A percentile compares a stretch with the other conserved stretches of the same genome.
phyloP scores from a whole-genome alignment of 352 stramenopile species.

The Elongisporangium prolatum region DNA sequence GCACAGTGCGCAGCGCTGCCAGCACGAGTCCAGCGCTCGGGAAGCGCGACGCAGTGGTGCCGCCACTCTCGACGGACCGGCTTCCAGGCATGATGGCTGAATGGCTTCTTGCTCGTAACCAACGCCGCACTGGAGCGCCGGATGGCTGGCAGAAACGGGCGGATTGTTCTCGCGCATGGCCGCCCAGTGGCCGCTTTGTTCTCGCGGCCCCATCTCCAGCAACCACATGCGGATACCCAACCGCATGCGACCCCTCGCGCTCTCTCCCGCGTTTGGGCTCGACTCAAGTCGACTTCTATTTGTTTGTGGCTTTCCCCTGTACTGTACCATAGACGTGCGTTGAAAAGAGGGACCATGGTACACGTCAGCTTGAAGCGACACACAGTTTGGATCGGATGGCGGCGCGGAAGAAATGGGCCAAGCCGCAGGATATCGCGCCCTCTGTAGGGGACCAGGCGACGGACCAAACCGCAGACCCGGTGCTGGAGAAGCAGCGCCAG shows the following conservation, averaged over 20 bases:
- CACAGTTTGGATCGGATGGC: conserved; percentile 12
- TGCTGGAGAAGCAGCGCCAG: conserved; percentile 72
- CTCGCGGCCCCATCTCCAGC: background rate
- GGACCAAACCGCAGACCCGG: conserved; percentile 23
- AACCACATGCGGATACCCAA: background rate
- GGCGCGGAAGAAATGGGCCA: conserved; percentile 47
- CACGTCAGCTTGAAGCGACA: background rate
- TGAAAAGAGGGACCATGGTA: background rate
- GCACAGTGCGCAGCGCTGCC: conserved; percentile 27
- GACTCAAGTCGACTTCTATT: background rate
- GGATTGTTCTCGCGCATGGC: background rate
- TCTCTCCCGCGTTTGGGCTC: background rate
- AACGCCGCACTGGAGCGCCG: background rate
- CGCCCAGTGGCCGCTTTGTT: background rate
- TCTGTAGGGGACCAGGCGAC: background rate
- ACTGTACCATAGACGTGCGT: background rate
- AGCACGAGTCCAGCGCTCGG: conserved; percentile 33
- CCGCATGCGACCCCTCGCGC: background rate
- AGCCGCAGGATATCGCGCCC: conserved; percentile 19
- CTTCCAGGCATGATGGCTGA: background rate
- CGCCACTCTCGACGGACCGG: background rate
- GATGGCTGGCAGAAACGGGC: background rate
- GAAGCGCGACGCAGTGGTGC: conserved; percentile 10
- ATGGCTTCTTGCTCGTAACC: background rate
- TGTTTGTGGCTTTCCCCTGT: too few relatives aligned